phyloP scores from a whole-genome alignment of 306 rosid genomes.

The Nissolia schottii region DNA sequence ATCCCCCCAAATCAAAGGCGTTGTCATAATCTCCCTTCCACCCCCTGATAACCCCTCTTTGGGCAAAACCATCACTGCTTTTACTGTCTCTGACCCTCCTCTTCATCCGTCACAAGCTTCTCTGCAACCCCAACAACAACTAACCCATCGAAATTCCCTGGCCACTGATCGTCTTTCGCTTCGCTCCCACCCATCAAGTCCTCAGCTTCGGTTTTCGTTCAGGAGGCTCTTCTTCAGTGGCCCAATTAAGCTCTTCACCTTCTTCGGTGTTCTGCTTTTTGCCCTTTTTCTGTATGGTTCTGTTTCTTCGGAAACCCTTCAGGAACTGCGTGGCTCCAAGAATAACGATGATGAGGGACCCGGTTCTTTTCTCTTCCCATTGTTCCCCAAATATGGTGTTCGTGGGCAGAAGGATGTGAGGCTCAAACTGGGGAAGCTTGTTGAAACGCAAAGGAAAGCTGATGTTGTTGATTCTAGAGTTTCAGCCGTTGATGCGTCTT shows the following conservation, averaged over 20 bases:
- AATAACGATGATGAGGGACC: constrained; percentile 42
- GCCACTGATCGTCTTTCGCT: constrained; percentile 16
- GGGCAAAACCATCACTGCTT: constrained; percentile 83
- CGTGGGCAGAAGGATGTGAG: constrained; percentile 38
- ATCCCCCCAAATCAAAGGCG: constrained; percentile 42
- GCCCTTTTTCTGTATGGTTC: constrained; percentile 49
- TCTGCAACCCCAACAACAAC: constrained; percentile 16
- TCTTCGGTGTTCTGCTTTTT: constrained; percentile 48
- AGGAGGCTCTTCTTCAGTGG: constrained; percentile 23
- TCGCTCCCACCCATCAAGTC: constrained; percentile 31
- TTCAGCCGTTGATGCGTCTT: constrained; percentile 36
- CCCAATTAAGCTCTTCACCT: constrained; percentile 38
- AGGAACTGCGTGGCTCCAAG: constrained; percentile 34
- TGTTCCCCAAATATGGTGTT: constrained; percentile 42
- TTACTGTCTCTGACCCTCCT: constrained; percentile 41
- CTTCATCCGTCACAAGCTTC: constrained; percentile 12
- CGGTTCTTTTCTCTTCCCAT: constrained; percentile 46
- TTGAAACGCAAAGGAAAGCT: constrained; percentile 10
- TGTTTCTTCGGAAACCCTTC: constrained; percentile 33
- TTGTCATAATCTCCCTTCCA: constrained; percentile 78
- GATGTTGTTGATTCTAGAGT: constrained; percentile 27
- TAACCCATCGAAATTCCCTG: neutral
- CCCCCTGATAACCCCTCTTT: constrained; percentile 71
- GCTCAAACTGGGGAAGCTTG: constrained; percentile 51
- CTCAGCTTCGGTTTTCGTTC: constrained; percentile 24